Conservation (phyloP, 2,329 filamentous ascomycete genomes). For the Aspergillus candidus region DNA sequence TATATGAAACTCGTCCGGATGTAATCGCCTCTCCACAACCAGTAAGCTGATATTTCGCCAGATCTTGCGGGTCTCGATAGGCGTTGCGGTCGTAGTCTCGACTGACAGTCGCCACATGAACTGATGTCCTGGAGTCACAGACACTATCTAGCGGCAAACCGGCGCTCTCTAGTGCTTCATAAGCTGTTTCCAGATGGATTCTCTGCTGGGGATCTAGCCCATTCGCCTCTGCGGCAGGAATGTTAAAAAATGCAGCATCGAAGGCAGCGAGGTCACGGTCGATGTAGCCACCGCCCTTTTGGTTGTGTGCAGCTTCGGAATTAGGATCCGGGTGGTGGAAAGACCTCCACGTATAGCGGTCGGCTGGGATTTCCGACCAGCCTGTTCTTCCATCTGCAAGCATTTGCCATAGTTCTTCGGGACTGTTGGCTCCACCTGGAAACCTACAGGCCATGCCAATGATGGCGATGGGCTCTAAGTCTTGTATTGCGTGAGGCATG, state of each 20-base stretch:
- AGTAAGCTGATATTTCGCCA: background rate
- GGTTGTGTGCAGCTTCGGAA: background rate
- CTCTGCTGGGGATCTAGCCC: conserved; percentile 14
- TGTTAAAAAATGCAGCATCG: conserved; percentile 26
- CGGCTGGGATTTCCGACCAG: background rate
- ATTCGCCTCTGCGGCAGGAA: conserved; percentile 13
- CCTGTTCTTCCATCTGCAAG: background rate
- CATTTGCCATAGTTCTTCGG: background rate
- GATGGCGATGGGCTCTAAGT: background rate
- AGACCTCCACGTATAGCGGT: background rate
- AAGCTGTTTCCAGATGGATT: conserved; percentile 16
- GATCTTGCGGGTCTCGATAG: background rate
- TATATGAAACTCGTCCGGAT: background rate
- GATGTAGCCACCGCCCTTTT: background rate
- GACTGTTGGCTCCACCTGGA: background rate
- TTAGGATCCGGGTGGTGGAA: background rate
- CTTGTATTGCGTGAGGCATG: background rate
- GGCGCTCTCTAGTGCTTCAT: conserved; percentile 14
- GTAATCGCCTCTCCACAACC: background rate
- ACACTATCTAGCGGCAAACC: background rate
- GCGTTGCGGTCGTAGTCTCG: background rate
- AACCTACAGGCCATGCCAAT: conserved; percentile 1
- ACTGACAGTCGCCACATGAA: conserved; percentile 9
- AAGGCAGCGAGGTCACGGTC: conserved; percentile 14
- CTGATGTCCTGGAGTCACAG: background rate